These are phyloP conservation scores for Prosopis cineraria DNA, from an alignment of 306 rosid genomes.

Conservation along the genomic window DNA sequence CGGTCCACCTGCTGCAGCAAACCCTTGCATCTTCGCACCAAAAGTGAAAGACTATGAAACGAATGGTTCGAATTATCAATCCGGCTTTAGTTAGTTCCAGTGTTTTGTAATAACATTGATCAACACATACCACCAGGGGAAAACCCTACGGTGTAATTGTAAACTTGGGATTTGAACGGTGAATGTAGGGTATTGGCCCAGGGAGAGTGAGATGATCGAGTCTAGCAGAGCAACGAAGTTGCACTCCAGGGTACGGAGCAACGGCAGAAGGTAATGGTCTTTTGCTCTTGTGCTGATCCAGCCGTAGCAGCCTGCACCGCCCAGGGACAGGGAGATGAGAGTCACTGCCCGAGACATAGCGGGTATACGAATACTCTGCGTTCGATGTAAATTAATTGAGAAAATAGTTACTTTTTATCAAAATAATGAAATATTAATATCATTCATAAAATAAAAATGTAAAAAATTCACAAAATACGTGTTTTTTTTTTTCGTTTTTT, in stretches of 20 bases:
- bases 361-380: neutral
- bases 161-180: neutral
- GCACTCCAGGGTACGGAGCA: neutral
- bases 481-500: too few species aligned
- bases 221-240: neutral
- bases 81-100: neutral
- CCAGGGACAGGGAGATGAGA: neutral
- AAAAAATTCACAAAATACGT: too few species aligned
- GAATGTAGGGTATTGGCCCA: neutral
- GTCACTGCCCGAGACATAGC: neutral
- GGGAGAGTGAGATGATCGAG: neutral
- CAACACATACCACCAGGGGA: neutral
- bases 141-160: constrained; percentile 10
- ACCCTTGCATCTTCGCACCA: constrained; percentile 65
- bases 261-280: neutral
- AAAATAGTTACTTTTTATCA: too few species aligned
- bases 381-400: neutral
- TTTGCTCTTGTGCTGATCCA: neutral
- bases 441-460: too few species aligned
- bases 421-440: too few species aligned
- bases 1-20: constrained; percentile 44
- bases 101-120: neutral
- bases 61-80: constrained; percentile 5
- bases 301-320: neutral
- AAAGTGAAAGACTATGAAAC: neutral